Conservation (phyloP, 441 rosid genomes). For the Brassica balearica region DNA sequence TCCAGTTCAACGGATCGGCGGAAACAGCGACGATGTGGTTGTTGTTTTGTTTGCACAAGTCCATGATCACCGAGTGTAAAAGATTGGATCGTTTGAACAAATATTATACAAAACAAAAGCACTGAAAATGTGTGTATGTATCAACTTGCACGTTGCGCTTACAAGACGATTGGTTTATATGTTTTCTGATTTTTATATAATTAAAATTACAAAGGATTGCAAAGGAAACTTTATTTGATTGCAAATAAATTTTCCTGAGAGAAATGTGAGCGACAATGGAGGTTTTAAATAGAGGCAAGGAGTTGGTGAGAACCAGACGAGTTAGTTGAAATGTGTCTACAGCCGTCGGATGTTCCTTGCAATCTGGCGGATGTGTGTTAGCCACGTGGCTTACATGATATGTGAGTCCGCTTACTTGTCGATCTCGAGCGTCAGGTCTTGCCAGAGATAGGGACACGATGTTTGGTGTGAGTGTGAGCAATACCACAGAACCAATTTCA, state of each 20-base stretch:
- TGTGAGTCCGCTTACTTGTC: constrained; percentile 31
- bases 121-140: constrained; percentile 17
- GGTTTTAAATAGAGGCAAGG: constrained; percentile 33
- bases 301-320: constrained; percentile 33
- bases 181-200: neutral
- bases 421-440: constrained; percentile 26
- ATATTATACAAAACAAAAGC: constrained; percentile 16
- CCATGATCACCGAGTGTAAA: constrained; percentile 28
- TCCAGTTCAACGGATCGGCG: constrained; percentile 62
- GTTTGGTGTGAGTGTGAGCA: constrained; percentile 31
- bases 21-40: constrained; percentile 20
- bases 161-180: constrained; percentile 3
- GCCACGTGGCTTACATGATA: constrained; percentile 35
- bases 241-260: constrained; percentile 37
- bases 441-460: constrained; percentile 31
- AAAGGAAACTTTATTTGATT: constrained; percentile 32
- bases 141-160: constrained; percentile 28
- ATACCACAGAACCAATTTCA: constrained; percentile 14
- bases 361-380: constrained; percentile 15
- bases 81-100: constrained; percentile 1
- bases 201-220: neutral
- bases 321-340: constrained; percentile 39
- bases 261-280: constrained; percentile 33
- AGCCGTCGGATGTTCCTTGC: constrained; percentile 34
- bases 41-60: constrained; percentile 33